A percentile compares a stretch with the other conserved stretches of the same genome.
Evolutionary conservation across 148 eudicot species (phyloP).

Genomic region (Chenopodium album): DNA sequence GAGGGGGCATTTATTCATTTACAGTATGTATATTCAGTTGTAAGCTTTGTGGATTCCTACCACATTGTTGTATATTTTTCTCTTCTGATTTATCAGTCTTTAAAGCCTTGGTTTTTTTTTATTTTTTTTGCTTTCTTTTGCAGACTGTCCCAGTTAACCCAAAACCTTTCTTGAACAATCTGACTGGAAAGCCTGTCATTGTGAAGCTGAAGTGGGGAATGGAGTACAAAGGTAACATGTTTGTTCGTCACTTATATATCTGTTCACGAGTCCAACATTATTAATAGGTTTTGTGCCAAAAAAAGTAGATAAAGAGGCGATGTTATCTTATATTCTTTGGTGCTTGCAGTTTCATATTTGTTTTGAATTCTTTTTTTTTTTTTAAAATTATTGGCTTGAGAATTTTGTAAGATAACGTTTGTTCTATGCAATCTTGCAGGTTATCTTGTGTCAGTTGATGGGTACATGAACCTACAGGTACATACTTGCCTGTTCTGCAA

Average conservation of each 20-base stretch:
- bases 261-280: background rate
- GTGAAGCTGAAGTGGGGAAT: slow-evolving; percentile 77
- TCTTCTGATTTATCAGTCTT: background rate
- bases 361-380: background rate
- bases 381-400: too few relatives aligned
- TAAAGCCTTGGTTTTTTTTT: background rate
- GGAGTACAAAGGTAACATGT: slow-evolving; percentile 61
- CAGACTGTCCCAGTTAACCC: slow-evolving; percentile 83
- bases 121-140: slow-evolving; percentile 6
- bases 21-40: background rate
- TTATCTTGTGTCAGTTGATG: slow-evolving; percentile 65
- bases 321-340: background rate
- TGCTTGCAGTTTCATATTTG: background rate
- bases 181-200: slow-evolving; percentile 64
- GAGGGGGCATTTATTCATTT: background rate
- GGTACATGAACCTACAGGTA: slow-evolving; percentile 76
- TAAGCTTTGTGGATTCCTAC: background rate
- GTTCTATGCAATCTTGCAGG: slow-evolving; percentile 33
- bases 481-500: background rate
- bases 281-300: background rate
- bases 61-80: background rate
- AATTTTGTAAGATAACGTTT: background rate
- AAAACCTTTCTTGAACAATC: slow-evolving; percentile 70
- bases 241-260: background rate
- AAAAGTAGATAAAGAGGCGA: background rate